Conservation (phyloP, 1,139 yeast genomes). For the Diutina siamensis region DNA sequence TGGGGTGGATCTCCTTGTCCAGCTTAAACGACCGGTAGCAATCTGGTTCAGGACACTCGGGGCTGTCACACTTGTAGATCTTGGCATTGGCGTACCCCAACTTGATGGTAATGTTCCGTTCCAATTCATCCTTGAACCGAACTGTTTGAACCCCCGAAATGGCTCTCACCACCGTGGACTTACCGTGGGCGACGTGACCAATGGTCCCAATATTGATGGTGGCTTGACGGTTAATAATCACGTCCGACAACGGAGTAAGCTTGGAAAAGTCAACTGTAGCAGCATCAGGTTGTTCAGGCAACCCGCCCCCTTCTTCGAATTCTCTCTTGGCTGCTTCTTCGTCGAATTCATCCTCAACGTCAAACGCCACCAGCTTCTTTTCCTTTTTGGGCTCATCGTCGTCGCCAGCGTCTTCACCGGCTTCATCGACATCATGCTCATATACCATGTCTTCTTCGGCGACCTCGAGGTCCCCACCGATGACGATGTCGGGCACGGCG, state of each 20-base stretch:
- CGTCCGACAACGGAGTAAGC: constrained; percentile 83
- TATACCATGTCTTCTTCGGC: constrained; percentile 27
- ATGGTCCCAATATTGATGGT: constrained; percentile 98
- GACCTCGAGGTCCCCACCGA: constrained; percentile 54
- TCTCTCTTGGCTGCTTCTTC: constrained; percentile 63
- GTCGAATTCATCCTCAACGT: constrained; percentile 60
- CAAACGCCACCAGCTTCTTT: constrained; percentile 78
- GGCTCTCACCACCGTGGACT: constrained; percentile 96
- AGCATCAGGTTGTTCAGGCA: constrained; percentile 89
- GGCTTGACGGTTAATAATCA: constrained; percentile 96
- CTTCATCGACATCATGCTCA: constrained; percentile 38
- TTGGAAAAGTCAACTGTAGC: constrained; percentile 58
- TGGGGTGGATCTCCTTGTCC: constrained; percentile 89
- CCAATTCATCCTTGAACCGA: constrained; percentile 95
- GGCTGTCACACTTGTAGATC: constrained; percentile 85
- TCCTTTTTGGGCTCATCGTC: constrained; percentile 29
- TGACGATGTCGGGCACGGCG: constrained; percentile 75
- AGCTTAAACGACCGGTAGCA: constrained; percentile 92
- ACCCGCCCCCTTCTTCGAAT: constrained; percentile 96
- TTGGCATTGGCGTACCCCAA: constrained; percentile 98
- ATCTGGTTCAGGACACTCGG: constrained; percentile 85
- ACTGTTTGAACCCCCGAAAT: constrained; percentile 98
- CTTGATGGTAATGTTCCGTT: constrained; percentile 97
- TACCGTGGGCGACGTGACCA: constrained; percentile 95
- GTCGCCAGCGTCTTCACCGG: constrained; percentile 31